Evolutionary conservation across 73 alveolate species (phyloP).

Genomic region (Paramecium primaurelia): DNA sequence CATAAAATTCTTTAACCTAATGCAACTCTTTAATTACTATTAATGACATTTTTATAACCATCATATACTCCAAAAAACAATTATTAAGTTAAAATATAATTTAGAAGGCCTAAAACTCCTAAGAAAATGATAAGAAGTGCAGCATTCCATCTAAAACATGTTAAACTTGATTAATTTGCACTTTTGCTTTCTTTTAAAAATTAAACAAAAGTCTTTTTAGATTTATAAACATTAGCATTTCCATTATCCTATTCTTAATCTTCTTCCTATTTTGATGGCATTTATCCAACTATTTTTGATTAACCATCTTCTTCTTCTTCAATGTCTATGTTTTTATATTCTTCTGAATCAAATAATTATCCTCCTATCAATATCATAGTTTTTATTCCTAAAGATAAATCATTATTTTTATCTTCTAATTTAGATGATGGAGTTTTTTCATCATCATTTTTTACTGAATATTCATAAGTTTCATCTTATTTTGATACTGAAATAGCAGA

Average conservation of each 20-base stretch:
- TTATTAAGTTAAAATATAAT: neutral
- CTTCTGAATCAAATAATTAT: slow-evolving; percentile 44
- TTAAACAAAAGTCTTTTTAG: neutral
- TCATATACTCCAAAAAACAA: neutral
- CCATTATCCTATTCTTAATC: slow-evolving; percentile 50
- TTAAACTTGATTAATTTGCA: slow-evolving; percentile 28
- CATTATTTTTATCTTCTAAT: neutral
- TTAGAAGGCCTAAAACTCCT: neutral
- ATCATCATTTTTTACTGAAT: slow-evolving; percentile 22
- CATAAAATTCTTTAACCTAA: neutral
- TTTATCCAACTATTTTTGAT: neutral
- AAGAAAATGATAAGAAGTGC: neutral
- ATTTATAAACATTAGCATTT: slow-evolving; percentile 42
- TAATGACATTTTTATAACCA: neutral
- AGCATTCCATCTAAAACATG: slow-evolving; percentile 36
- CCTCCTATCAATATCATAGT: slow-evolving; percentile 3
- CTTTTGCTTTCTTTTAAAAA: slow-evolving; percentile 39
- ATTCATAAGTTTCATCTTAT: neutral
- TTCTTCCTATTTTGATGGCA: slow-evolving; percentile 15
- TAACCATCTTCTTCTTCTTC: slow-evolving; percentile 51
- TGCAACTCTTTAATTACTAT: slow-evolving; percentile 22
- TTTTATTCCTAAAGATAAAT: slow-evolving; percentile 20
- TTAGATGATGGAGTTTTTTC: neutral
- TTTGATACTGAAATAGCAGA: neutral
- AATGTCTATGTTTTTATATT: neutral